Conservation (phyloP, 2,329 filamentous ascomycete genomes). For the Aschersonia sp. region DNA sequence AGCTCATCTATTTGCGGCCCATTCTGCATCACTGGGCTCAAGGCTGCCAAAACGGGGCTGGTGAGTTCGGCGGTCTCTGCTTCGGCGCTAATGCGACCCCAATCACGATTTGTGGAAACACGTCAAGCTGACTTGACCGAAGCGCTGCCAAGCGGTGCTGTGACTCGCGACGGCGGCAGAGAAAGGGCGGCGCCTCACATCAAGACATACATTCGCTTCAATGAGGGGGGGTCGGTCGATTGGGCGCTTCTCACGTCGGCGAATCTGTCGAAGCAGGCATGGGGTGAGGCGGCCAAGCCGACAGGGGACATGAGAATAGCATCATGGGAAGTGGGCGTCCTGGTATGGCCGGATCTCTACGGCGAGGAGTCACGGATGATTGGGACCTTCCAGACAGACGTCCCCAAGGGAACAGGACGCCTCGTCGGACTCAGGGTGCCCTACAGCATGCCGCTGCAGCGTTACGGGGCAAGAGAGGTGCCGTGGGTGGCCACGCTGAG, state of each 20-base stretch:
- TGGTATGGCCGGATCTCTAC: constrained; percentile 61
- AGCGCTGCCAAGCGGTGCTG: constrained; percentile 12
- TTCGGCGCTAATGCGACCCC: background rate
- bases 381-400: constrained; percentile 50
- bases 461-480: constrained; percentile 46
- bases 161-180: constrained; percentile 37
- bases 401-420: constrained; percentile 21
- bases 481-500: constrained; percentile 62
- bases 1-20: constrained; percentile 57
- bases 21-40: constrained; percentile 65
- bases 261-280: constrained; percentile 82
- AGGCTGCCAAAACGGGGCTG: constrained; percentile 26
- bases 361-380: constrained; percentile 43
- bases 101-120: background rate
- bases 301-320: constrained; percentile 53
- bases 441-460: constrained; percentile 62
- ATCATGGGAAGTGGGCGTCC: constrained; percentile 72
- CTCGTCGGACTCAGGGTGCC: constrained; percentile 63
- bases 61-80: background rate
- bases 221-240: constrained; percentile 41
- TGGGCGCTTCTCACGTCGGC: constrained; percentile 85
- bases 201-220: constrained; percentile 71
- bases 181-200: constrained; percentile 69
- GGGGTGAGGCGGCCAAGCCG: constrained; percentile 51
- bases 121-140: constrained; percentile 1